phyloP scores from a whole-genome alignment of 192 early-diverging fungal species.

The Lobosporangium transversale region DNA sequence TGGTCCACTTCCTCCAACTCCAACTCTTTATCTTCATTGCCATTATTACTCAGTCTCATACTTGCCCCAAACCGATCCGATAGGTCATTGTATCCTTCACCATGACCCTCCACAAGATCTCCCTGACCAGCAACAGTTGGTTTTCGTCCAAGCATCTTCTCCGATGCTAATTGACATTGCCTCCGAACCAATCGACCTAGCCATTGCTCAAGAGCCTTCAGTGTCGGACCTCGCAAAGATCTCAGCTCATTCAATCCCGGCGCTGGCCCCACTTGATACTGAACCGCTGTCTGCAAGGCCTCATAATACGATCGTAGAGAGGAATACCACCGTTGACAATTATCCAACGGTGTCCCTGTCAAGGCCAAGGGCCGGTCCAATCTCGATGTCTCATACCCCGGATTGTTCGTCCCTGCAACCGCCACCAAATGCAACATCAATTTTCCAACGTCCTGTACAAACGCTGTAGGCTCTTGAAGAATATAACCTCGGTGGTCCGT shows the following conservation, averaged over 20 bases:
- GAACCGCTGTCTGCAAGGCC: constrained; percentile 10
- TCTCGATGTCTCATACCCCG: constrained; percentile 17
- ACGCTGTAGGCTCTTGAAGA: constrained; percentile 9
- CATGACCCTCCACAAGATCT: background rate
- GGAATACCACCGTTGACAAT: constrained; percentile 43
- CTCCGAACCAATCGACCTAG: constrained; percentile 7
- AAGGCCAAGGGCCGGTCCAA: constrained; percentile 17
- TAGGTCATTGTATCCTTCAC: constrained; percentile 15
- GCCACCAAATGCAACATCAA: constrained; percentile 32
- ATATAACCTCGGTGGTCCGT: constrained; percentile 45
- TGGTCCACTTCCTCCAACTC: background rate
- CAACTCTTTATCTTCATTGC: background rate
- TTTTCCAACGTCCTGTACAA: constrained; percentile 42
- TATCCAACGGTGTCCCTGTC: constrained; percentile 46
- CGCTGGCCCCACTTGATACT: constrained; percentile 13
- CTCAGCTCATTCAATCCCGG: constrained; percentile 28
- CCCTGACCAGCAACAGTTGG: constrained; percentile 1
- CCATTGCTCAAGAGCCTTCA: constrained; percentile 41
- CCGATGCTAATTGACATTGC: constrained; percentile 6
- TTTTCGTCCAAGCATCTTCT: background rate
- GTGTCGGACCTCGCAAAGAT: constrained; percentile 24
- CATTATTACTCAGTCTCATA: background rate
- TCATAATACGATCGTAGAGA: constrained; percentile 36
- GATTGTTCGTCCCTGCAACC: constrained; percentile 29
- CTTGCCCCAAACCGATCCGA: constrained; percentile 4